Evolutionary conservation across 768 basidiomycete species (phyloP).

Genomic region (Agaricus bisporus): DNA sequence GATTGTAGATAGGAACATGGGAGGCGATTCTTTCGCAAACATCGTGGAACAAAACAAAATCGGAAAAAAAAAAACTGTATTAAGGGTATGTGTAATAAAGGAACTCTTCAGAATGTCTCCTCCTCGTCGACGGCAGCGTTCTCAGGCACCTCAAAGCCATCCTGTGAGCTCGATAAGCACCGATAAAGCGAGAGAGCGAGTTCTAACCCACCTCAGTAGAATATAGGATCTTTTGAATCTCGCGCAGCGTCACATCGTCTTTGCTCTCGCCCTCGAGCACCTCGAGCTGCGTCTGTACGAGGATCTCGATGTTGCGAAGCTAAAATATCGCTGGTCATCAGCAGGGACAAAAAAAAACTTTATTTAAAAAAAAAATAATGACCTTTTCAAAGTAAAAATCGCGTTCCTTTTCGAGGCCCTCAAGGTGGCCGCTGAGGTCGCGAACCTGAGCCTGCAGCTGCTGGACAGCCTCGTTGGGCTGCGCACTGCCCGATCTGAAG

Average conservation of each 20-base stretch:
- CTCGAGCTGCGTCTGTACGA: conserved; percentile 79
- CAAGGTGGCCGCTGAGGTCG: conserved; percentile 77
- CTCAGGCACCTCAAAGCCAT: conserved; percentile 91
- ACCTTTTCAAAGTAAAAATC: conserved; percentile 99
- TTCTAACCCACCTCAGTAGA: conserved; percentile 75
- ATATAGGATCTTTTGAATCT: conserved; percentile 92
- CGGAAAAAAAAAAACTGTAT: background rate
- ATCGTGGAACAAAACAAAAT: no score
- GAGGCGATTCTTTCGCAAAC: background rate
- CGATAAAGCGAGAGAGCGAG: background rate
- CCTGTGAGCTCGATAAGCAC: conserved; percentile 38
- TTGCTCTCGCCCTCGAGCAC: conserved; percentile 47
- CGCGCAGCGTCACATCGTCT: conserved; percentile 55
- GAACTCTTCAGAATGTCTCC: conserved; percentile 57
- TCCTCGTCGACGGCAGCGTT: conserved; percentile 60
- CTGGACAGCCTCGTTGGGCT: conserved; percentile 61
- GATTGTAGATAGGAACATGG: conserved; percentile 13
- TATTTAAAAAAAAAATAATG: background rate
- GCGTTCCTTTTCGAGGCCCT: conserved; percentile 92
- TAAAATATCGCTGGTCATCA: conserved; percentile 22
- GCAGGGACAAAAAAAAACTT: no score
- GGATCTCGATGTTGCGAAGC: conserved; percentile 94
- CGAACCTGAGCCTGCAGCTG: conserved; percentile 70
- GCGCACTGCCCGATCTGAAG: conserved; percentile 58
- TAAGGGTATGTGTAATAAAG: background rate